phyloP scores from a whole-genome alignment of 169 alveolate genomes.

The Miamiensis avidus region DNA sequence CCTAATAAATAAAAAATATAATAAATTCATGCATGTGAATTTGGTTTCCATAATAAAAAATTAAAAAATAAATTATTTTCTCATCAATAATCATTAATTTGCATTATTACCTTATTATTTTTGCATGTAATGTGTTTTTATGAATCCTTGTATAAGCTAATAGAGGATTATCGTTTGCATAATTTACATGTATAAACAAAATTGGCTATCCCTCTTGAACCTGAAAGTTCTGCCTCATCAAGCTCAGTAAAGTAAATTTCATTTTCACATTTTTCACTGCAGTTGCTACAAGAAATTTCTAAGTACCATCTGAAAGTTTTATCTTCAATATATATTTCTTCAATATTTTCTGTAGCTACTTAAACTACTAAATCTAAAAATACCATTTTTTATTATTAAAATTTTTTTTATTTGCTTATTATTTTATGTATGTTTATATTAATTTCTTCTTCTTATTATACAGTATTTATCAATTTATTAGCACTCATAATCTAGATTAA shows the following conservation, averaged over 20 bases:
- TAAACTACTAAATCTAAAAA: constrained; percentile 12
- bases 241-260: constrained; percentile 21
- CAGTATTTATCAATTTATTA: background rate
- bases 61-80: too few species aligned
- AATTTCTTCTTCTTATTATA: too few species aligned
- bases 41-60: too few species aligned
- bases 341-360: constrained; percentile 6
- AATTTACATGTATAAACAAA: constrained; percentile 5
- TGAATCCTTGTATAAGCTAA: constrained; percentile 11
- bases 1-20: background rate
- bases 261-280: constrained; percentile 4
- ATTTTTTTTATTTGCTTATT: too few species aligned
- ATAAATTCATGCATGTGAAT: too few species aligned
- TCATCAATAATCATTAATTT: too few species aligned
- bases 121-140: too few species aligned
- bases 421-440: too few species aligned
- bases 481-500: background rate
- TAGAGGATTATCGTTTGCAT: constrained; percentile 13
- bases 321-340: background rate
- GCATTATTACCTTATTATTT: too few species aligned
- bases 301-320: constrained; percentile 28
- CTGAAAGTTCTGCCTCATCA: constrained; percentile 20
- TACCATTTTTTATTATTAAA: constrained; percentile 2
- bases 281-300: background rate
- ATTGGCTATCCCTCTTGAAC: constrained; percentile 10